Evolutionary conservation across 345 rosid genomes (phyloP), one percentile per base, ranked within the genome.

Genomic region (Eutrema japonicum): DNA sequence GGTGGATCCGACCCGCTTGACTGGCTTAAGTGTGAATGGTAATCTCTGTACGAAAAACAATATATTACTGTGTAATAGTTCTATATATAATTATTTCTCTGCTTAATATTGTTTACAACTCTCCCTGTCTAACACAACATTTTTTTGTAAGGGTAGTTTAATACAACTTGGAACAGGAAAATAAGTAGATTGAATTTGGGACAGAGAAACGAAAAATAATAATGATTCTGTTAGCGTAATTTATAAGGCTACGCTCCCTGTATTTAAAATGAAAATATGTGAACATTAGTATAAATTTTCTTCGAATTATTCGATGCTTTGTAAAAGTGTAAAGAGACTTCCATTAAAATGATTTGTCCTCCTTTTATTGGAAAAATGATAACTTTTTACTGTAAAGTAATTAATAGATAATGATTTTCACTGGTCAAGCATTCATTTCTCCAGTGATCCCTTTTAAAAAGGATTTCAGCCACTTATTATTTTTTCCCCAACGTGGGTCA

Each of bases 291-390:
- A 33, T 22, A 3, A 58, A 66, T 7, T 66, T 50, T 57, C 43
- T 61, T 74, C 8, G 62, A 54, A 22, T 76, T 69, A 69, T 76
- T 76, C 74, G 64, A 60, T 68, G 68, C 49, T 68, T 65, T 65
- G 59, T 58, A 52, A 47, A 66, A 74, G 72, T 66, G 77, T 74
- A 60, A 58, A 60, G 73, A 59, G 62, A 51, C 68, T 75, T 75
- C 78, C 62, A 67, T 59, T 49, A 60, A 48, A 68, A 75, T 60
- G 63, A 67, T 61, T 60, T 67, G 54, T 50, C 73, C 40, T 66
- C 11, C 36, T 74, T 50, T 40, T 40, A 58, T 49, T 66, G 72
- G 41, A 52, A 74, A 57, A 66, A 40, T 49, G 53, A 18, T 11
- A 68, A 35, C 73, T 75, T 68, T 59, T 53, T 16, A 68, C 16